Conservation (phyloP, 2,329 filamentous ascomycete species). For the Exophiala alcalophila region DNA sequence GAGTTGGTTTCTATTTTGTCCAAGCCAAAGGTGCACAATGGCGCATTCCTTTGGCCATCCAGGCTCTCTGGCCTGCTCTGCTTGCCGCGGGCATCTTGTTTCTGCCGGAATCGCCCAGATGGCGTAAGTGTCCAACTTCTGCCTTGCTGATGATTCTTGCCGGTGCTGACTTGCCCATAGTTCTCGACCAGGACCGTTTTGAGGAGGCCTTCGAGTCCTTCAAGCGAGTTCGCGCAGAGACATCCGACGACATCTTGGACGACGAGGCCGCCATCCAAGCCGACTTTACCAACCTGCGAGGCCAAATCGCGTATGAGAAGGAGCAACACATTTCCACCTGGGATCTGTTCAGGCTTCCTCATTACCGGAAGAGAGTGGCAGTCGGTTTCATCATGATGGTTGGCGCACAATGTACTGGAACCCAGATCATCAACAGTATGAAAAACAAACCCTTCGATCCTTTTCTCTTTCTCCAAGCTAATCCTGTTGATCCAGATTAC, state of each 20-base stretch:
- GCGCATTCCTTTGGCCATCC: slow-evolving; percentile 19
- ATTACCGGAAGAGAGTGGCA: slow-evolving; percentile 10
- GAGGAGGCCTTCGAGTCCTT: slow-evolving; percentile 4
- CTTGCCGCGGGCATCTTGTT: slow-evolving; percentile 41
- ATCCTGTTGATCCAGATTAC: slow-evolving; percentile 13
- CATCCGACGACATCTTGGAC: slow-evolving; percentile 1
- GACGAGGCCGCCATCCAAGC: slow-evolving; percentile 5
- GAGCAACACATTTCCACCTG: slow-evolving; percentile 1
- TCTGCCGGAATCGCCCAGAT: slow-evolving; percentile 32
- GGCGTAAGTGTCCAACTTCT: slow-evolving; percentile 9
- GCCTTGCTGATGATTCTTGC: too few species aligned
- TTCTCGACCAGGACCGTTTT: slow-evolving; percentile 6
- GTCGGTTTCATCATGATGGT: slow-evolving; percentile 13
- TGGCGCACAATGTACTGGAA: slow-evolving; percentile 6
- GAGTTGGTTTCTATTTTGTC: slow-evolving; percentile 17
- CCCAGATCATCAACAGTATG: slow-evolving; percentile 13
- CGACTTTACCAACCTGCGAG: slow-evolving; percentile 3
- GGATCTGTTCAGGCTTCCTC: slow-evolving; percentile 11
- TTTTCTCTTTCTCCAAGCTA: slow-evolving; percentile 2
- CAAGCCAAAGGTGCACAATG: slow-evolving; percentile 9
- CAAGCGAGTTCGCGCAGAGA: slow-evolving; percentile 4
- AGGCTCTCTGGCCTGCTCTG: slow-evolving; percentile 14
- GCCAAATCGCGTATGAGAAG: slow-evolving; percentile 3
- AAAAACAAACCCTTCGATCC: neutral
- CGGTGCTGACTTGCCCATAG: neutral